A percentile compares a stretch with the other conserved stretches of the same genome.
Evolutionary conservation across 1,284 basidiomycete species (phyloP).

Genomic region (Earliella scabrosa): DNA sequence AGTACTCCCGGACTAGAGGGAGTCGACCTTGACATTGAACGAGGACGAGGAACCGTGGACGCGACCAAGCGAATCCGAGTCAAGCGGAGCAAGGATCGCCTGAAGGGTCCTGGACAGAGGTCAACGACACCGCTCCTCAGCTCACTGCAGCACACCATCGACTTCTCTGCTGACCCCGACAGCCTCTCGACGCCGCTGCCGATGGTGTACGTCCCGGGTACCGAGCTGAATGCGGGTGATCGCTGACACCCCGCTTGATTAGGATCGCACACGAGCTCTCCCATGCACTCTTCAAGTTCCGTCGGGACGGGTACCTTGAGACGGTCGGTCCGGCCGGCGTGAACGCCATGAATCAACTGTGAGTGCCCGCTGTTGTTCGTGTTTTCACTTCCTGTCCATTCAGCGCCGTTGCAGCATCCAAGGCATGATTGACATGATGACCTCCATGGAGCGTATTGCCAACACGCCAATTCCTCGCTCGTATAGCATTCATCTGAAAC

Average conservation of each 20-base stretch:
- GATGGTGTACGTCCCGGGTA: constrained; percentile 73
- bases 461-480: constrained; percentile 82
- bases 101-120: constrained; percentile 32
- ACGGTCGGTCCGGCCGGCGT: constrained; percentile 83
- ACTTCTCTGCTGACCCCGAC: constrained; percentile 61
- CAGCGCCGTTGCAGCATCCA: constrained; percentile 55
- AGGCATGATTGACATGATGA: constrained; percentile 83
- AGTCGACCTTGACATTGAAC: constrained; percentile 16
- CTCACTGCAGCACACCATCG: constrained; percentile 55
- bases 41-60: constrained; percentile 42
- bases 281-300: constrained; percentile 71
- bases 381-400: background rate
- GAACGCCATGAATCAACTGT: constrained; percentile 77
- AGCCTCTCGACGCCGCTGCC: constrained; percentile 70
- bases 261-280: constrained; percentile 83
- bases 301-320: constrained; percentile 78
- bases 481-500: constrained; percentile 90
- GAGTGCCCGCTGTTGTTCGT: constrained; percentile 27
- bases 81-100: constrained; percentile 66
- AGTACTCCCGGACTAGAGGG: constrained; percentile 30
- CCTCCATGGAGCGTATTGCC: constrained; percentile 84
- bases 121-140: constrained; percentile 62
- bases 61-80: constrained; percentile 71
- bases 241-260: constrained; percentile 8
- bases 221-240: too few relatives aligned